Evolutionary conservation across 2,329 filamentous ascomycete genomes (phyloP), one percentile per base, ranked within the genome.

Genomic region (Pseudogymnoascus sp.): DNA sequence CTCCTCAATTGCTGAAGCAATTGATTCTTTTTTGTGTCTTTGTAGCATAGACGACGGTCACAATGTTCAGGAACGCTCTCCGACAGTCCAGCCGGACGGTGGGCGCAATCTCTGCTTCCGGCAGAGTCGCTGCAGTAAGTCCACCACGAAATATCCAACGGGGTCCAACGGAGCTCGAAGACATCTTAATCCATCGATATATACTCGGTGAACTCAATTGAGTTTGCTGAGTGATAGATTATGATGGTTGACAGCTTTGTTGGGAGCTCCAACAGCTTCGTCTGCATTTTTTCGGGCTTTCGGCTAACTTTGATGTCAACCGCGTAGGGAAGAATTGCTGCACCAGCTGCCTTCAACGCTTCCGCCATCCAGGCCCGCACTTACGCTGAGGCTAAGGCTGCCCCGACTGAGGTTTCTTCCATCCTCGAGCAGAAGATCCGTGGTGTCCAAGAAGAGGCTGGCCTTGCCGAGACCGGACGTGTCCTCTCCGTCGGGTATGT

Each of bases 371-470:
- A 90, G 78, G 80, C 87, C 78, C 91, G 95, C 82, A 86, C 85
- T 80, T 97, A 96, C 82, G 93, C 91, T 77, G 93, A 96, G 76
- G 89, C 91, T 72, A 97, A 97, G 87, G 92, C 95, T 75, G 81
- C 92, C 66, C 95, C 95, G 74, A 99, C 93, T 75, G 95, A 99
- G 85, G 93, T 97, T 75, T 97, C 95, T 73, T 97, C 93, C 73
- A 97, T 99, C 80, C 90, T 99, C 77, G 95, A 97, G 85, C 93
- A 97, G 87, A 88, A 93, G 82, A 99, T 99, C 77, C 91, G 95
- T 78, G 95, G 95, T 85, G 91, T 97, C 72, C 90, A 96, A 82
- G 95, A 97, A 83, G 95, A 97, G 85, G 85, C 91, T 77, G 87
- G 86, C 79, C 90, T 99, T 75, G 92, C 95, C 79, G 95, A 99